Evolutionary conservation across 2,329 filamentous ascomycete genomes (phyloP), one percentile per base, ranked within the genome.

Genomic region (Pseudocercospora pini-densiflorae): DNA sequence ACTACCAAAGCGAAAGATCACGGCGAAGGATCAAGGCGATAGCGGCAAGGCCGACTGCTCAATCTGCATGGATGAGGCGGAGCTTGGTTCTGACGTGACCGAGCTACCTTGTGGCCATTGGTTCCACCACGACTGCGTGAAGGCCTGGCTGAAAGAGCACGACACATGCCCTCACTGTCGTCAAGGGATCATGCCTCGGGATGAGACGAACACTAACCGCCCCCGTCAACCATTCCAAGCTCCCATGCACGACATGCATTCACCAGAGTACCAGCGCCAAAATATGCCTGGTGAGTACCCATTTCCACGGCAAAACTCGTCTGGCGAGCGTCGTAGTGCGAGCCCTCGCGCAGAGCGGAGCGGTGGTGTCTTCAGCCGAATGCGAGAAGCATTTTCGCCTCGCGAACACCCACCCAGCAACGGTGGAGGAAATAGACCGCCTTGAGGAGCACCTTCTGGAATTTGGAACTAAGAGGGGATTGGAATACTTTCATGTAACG

Each of bases 81-180:
- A 87, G 27, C 76, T 91, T 40, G 91, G 89, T 10, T 89, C 92
- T 31, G 88, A 92, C 76, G 92, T 94, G 5, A 87, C 91, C 0
- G 86, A 90, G 54, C 80, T 99, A 59, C 93, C 93, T 0, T 99
- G 95, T 80, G 90, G 88, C 66, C 95, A 99, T 76, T 97, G 93
- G 92, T 98, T 97, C 77, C 94, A 97, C 75, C 89, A 90, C 65
- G 83, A 87, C 27, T 98, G 94, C 74, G 91, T 95, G 36, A 85
- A 88, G 24, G 84, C 91, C 59, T 98, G 94, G 94, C 81, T 98
- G 60, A 88, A 87, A 73, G 92, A 97, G 79, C 94, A 97, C 79
- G 93, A 97, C 74, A 97, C 94, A 0, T 98, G 94, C 74, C 94
- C 94, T 1, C 90, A 93, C 61, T 94, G 92, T 75, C 86, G 92